phyloP scores from a whole-genome alignment of 441 rosid genomes.

The Gossypium armourianum region DNA sequence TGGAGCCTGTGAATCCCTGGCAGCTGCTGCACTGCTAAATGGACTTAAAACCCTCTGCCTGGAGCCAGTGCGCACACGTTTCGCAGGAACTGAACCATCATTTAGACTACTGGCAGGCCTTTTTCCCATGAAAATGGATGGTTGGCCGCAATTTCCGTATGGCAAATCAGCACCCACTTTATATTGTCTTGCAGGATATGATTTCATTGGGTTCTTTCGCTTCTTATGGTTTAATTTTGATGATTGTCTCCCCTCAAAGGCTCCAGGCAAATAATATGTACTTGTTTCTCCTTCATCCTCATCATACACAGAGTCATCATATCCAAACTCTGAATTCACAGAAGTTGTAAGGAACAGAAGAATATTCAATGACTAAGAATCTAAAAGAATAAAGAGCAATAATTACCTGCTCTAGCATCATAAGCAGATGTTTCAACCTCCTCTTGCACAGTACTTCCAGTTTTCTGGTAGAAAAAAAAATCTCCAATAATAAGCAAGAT shows the following conservation, averaged over 20 bases:
- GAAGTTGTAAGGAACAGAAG: slow-evolving; percentile 24
- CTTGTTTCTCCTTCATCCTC: slow-evolving; percentile 91
- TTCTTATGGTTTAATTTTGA: slow-evolving; percentile 47
- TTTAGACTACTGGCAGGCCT: slow-evolving; percentile 52
- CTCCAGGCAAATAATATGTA: slow-evolving; percentile 55
- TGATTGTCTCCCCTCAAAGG: slow-evolving; percentile 46
- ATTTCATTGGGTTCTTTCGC: slow-evolving; percentile 38
- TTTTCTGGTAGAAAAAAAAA: slow-evolving; percentile 39
- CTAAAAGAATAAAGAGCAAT: slow-evolving; percentile 8
- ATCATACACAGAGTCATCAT: slow-evolving; percentile 43
- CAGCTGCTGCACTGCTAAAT: slow-evolving; percentile 44
- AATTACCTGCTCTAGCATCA: slow-evolving; percentile 63
- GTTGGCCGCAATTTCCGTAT: slow-evolving; percentile 43
- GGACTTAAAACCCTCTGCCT: slow-evolving; percentile 74
- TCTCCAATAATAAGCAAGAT: slow-evolving; percentile 9
- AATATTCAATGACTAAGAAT: slow-evolving; percentile 18
- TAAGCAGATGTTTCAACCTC: slow-evolving; percentile 70
- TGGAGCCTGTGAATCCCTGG: slow-evolving; percentile 41
- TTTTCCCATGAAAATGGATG: slow-evolving; percentile 44
- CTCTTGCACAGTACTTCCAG: slow-evolving; percentile 65
- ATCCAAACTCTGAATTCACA: slow-evolving; percentile 44
- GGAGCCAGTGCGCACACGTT: slow-evolving; percentile 76
- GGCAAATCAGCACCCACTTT: slow-evolving; percentile 54
- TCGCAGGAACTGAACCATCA: slow-evolving; percentile 66
- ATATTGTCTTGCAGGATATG: slow-evolving; percentile 47